A percentile compares a stretch with the other conserved stretches of the same genome.
Conservation (phyloP, 768 basidiomycete species). For the Tricholoma hemisulphureum region DNA sequence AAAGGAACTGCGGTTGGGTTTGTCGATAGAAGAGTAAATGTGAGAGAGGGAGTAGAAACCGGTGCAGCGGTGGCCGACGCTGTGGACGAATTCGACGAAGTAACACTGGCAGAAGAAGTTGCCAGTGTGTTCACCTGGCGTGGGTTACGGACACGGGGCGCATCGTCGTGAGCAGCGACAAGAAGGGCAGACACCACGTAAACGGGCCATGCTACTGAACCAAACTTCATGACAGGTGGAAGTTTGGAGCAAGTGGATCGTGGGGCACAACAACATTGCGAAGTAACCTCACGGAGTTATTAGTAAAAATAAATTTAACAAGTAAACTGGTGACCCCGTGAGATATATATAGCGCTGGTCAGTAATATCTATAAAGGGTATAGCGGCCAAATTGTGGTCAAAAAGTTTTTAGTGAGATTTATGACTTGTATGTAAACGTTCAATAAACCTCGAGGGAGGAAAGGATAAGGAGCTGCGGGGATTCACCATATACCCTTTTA, state of each 20-base stretch:
- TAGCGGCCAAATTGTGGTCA: too few relatives aligned
- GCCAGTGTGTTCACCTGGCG: constrained; percentile 8
- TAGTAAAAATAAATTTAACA: too few relatives aligned
- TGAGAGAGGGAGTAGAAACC: constrained; percentile 32
- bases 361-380: too few relatives aligned
- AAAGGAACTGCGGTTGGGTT: constrained; percentile 66
- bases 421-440: too few relatives aligned
- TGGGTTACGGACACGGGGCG: background rate
- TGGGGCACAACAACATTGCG: background rate
- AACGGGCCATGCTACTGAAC: background rate
- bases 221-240: background rate
- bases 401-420: too few relatives aligned
- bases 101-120: too few relatives aligned
- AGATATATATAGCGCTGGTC: too few relatives aligned
- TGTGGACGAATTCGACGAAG: constrained; percentile 6
- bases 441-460: too few relatives aligned
- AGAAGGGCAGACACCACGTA: background rate
- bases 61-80: constrained; percentile 19
- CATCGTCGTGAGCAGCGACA: background rate
- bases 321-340: too few relatives aligned
- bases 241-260: background rate
- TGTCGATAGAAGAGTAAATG: constrained; percentile 46
- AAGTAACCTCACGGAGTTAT: too few relatives aligned
- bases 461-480: too few relatives aligned
- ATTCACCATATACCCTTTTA: too few relatives aligned